Evolutionary conservation across 2,329 filamentous ascomycete species (phyloP).

Genomic region (Penicillium sp.): DNA sequence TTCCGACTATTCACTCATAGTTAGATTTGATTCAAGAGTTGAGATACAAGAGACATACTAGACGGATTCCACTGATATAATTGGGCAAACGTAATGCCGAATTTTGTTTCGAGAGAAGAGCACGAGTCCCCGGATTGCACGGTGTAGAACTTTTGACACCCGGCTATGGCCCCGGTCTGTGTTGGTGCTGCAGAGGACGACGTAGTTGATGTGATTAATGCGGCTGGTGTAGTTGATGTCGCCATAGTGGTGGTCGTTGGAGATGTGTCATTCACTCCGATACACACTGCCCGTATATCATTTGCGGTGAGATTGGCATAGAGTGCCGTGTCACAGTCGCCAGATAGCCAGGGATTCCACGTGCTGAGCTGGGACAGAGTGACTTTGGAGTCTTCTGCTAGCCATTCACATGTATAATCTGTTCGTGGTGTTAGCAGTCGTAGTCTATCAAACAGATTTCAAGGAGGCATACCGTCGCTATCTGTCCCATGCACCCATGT

Average conservation of each 20-base stretch:
- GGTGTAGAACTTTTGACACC: too few relatives aligned
- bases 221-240: too few relatives aligned
- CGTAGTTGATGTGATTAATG: too few relatives aligned
- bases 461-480: not conserved
- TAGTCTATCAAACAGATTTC: not conserved
- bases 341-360: slow-evolving; percentile 9
- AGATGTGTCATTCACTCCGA: slow-evolving; percentile 3
- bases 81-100: too few relatives aligned
- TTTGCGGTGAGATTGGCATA: slow-evolving; percentile 9
- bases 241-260: slow-evolving; percentile 31
- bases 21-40: too few relatives aligned
- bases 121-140: too few relatives aligned
- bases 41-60: too few relatives aligned
- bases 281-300: slow-evolving; percentile 12
- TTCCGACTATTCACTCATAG: too few relatives aligned
- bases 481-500: not conserved
- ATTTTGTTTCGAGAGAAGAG: too few relatives aligned
- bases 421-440: not conserved
- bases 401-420: slow-evolving; percentile 6
- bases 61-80: too few relatives aligned
- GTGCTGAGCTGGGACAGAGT: not conserved
- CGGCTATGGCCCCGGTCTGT: too few relatives aligned
- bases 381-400: not conserved
- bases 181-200: too few relatives aligned
- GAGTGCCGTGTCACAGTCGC: slow-evolving; percentile 14